Percentiles rank a stretch among this genome's conserved stretches.
Conservation (phyloP, 306 rosid species). For the Corylus avellana region DNA sequence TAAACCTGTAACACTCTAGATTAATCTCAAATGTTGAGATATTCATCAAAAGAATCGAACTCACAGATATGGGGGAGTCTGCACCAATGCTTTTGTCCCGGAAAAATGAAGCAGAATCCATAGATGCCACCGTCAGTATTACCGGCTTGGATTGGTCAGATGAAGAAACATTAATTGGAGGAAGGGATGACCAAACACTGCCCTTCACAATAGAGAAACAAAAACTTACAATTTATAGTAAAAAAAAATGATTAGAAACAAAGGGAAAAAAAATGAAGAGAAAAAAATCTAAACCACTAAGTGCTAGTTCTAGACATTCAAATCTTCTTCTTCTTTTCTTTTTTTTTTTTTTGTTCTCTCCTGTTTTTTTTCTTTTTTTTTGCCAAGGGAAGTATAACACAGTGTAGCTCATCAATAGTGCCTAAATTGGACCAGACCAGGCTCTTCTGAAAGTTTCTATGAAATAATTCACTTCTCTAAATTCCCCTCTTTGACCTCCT, state of each 20-base stretch:
- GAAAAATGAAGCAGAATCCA: conserved; percentile 97
- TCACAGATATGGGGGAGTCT: conserved; percentile 85
- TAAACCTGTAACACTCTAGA: conserved; percentile 16
- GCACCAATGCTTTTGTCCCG: conserved; percentile 90
- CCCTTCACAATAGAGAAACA: conserved; percentile 56
- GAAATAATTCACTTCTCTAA: not conserved
- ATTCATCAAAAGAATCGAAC: conserved; percentile 34
- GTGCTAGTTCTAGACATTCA: not conserved
- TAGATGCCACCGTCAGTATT: conserved; percentile 68
- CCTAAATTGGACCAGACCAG: not conserved
- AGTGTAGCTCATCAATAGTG: not conserved
- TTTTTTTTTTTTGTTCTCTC: too few species aligned
- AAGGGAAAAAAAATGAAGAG: not conserved
- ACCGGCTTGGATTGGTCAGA: conserved; percentile 59
- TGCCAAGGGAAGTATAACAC: not conserved
- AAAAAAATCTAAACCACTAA: not conserved
- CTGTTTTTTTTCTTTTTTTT: not conserved
- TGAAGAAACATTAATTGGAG: conserved; percentile 68
- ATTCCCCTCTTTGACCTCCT: not conserved
- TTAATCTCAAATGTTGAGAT: conserved; percentile 10
- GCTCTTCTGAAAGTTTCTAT: too few species aligned
- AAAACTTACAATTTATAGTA: conserved; percentile 26
- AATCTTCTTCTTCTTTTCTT: not conserved
- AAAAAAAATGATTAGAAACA: not conserved
- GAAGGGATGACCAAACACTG: conserved; percentile 99